Base-by-base conservation (phyloP, 805 yeast species). In the Wickerhamiella cacticola region DNA sequence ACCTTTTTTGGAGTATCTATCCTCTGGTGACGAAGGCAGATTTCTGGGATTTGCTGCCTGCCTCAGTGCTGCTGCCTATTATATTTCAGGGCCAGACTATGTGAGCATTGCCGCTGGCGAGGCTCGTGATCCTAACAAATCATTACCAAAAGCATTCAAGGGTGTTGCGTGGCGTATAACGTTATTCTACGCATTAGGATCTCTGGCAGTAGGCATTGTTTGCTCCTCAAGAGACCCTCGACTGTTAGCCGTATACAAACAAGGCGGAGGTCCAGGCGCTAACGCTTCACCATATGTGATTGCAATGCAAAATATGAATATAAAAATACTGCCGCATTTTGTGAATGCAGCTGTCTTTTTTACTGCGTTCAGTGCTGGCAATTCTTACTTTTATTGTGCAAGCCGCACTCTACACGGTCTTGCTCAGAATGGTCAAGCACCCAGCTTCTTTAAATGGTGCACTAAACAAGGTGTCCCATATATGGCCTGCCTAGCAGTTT, bases 21-120 rank as follows among this genome's bases (percentile, higher is more conserved):
- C 22, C 10, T 61, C 70, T 4, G 87, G 88, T 0, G 57, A 60
- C 26, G 56, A 74, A 44, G 92, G 89, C 19, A 65, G 80, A 50
- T 79, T 81, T 55, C 74, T 79, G 56, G 94, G 89, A 1, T 82
- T 82, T 56, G 62, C 81, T 56, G 72, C 79, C 0, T 80, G 88
- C 52, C 62, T 83, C 35, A 71, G 75, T 46, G 77, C 76, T 52
- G 94, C 94, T 5, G 69, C 81, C 26, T 85, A 80, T 60, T 81
- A 89, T 10, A 77, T 82, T 53, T 83, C 84, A 3, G 95, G 94
- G 0, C 92, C 94, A 1, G 95, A 85, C 63, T 82, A 82, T 56
- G 74, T 85, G 31, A 73, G 89, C 1, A 79, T 82, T 82, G 76
- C 84, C 28, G 92, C 94, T 2, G 86, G 94, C 40, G 95, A 85